Evolutionary conservation across 2,329 filamentous ascomycete species (phyloP), one percentile per base, ranked within the genome.

Genomic region (Trichoderma sp.): DNA sequence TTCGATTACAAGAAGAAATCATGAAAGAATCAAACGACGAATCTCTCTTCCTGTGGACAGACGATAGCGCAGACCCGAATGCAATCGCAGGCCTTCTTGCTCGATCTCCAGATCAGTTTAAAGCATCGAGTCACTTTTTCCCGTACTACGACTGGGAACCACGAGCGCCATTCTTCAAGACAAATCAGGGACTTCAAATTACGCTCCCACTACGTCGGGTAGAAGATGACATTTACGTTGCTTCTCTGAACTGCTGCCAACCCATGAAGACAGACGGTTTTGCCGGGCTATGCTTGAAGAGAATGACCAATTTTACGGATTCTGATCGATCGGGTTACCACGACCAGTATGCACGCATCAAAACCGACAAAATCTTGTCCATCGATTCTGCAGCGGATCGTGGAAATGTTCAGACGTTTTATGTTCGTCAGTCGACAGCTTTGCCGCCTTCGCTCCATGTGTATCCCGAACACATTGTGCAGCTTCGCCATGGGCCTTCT

Each of bases 1-100:
- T 71, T 10, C 67, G 75, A 6, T 62, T 76, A 16, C 75, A 76
- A 59, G 75, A 76, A 63, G 73, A 74, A 37, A 73, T 77, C 21
- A 71, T 74, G 8, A 70, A 71, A 35, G 52, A 59, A 13, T 70
- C 62, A 5, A 66, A 73, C 47, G 75, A 76, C 49, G 49, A 72
- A 21, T 72, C 72, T 8, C 58, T 76, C 11, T 74, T 75, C 37
- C 72, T 73, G 11, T 76, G 75, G 75, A 52, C 37, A 21, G 43
- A 21, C 10, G 35, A 37, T 37, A 35, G 31, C 10, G 35, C 35
- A 58, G 24, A 47, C 43, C n/a, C 43, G 8, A 21, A 47, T n/a
- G 19, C 43, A 47, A 47, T 47, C 19, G 19, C 43, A 47, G 43
- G 43, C 19, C 43, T 47, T 2, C 43, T 47, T 47, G 43, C 43